phyloP scores from a whole-genome alignment of 2,329 filamentous ascomycete species.

The Stagonosporopsis vannaccii region DNA sequence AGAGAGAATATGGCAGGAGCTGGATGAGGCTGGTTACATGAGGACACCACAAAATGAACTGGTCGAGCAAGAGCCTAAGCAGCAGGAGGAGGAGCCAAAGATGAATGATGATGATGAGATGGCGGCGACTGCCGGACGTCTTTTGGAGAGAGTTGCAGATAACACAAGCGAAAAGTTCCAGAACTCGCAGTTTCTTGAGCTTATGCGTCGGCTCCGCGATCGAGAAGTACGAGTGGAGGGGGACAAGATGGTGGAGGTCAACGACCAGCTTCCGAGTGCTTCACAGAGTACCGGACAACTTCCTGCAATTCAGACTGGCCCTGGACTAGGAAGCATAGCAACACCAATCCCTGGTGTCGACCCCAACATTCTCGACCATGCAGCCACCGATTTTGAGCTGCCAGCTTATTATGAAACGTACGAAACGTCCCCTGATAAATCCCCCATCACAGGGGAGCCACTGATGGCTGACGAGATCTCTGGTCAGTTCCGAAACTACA shows the following conservation, averaged over 20 bases:
- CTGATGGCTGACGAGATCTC: conserved; percentile 40
- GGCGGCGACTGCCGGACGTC: conserved; percentile 72
- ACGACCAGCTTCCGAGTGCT: conserved; percentile 20
- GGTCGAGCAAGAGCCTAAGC: conserved; percentile 37
- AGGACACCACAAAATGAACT: conserved; percentile 27
- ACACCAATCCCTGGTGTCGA: conserved; percentile 37
- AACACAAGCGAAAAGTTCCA: conserved; percentile 78
- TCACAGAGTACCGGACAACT: not conserved
- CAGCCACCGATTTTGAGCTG: conserved; percentile 39
- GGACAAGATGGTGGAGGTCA: conserved; percentile 68
- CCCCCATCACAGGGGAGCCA: conserved; percentile 20
- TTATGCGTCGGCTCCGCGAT: conserved; percentile 79
- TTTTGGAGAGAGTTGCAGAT: conserved; percentile 72
- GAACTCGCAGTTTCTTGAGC: conserved; percentile 75
- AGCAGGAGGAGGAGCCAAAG: conserved; percentile 36
- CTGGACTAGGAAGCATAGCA: conserved; percentile 5
- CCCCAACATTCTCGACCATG: conserved; percentile 38
- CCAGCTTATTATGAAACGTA: conserved; percentile 36
- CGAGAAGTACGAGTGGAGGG: conserved; percentile 76
- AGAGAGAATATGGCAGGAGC: conserved; percentile 39
- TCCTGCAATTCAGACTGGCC: not conserved
- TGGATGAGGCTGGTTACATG: conserved; percentile 42
- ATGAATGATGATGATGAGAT: conserved; percentile 69
- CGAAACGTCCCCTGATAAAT: conserved; percentile 18
- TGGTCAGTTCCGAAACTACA: conserved; percentile 41